Evolutionary conservation across 208 protist genomes (phyloP), one percentile per base, ranked within the genome.

Genomic region (Naegleria fowleri): DNA sequence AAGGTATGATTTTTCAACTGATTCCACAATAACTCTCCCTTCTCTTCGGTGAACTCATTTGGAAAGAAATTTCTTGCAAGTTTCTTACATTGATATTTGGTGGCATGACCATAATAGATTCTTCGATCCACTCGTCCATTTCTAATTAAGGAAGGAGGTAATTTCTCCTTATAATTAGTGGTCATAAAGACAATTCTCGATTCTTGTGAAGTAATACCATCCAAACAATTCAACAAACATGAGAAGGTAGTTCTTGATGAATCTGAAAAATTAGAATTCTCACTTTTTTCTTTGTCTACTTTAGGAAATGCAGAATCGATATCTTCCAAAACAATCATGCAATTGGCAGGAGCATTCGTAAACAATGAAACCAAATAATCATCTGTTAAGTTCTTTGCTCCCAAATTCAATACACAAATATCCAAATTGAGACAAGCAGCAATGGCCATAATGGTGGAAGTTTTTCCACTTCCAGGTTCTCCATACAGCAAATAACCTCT

Each of bases 241-340:
- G 94, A 97, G 94, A 99, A 98, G 0, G 97, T 98, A 38, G 15
- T 38, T 88, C 16, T 48, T 67, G 55, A 67, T 29, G 22, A 15
- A 22, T 67, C 55, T 22, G 11, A 15, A 29, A 29, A 13, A 9
- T 19, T 9, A 36, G 2, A 38, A 86, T 29, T 6, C 15, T 7
- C 15, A 40, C 19, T 84, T 55, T 40, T 25, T 16, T 16, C 85
- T 83, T 13, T 58, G 40, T 79, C 88, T 87, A 52, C 79, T 38
- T 52, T 51, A 51, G 93, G 94, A 92, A 99, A 99, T 51, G 97
- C 96, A 48, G 96, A 94, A 92, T 98, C 98, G 85, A 99, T 96
- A 92, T 99, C 98, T 91, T 99, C 98, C n/a, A 99, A 93, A 0
- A 99, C 93, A 33, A 99, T 94, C 43, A 98, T 96, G 11, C 96